Evolutionary conservation across 805 yeast species (phyloP).

Genomic region (Saccharomycopsis capsularis): DNA sequence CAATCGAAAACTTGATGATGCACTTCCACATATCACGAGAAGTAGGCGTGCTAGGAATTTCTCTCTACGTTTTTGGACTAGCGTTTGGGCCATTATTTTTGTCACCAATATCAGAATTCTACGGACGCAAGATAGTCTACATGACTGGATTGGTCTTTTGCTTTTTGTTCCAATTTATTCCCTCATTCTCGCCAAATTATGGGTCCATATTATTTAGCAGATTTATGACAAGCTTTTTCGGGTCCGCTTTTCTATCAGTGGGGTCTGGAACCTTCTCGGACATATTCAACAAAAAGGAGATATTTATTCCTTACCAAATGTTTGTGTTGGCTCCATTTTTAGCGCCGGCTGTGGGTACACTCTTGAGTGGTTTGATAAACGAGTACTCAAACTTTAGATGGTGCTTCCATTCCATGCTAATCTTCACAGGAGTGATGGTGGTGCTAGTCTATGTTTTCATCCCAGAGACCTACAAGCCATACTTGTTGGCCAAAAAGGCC

Average conservation of each 20-base stretch:
- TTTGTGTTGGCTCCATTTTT: conserved; percentile 44
- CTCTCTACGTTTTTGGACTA: conserved; percentile 58
- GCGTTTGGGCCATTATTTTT: conserved; percentile 62
- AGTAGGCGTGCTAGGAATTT: conserved; percentile 45
- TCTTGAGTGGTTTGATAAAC: conserved; percentile 51
- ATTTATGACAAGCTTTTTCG: conserved; percentile 19
- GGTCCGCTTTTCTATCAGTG: conserved; percentile 16
- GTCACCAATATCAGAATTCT: conserved; percentile 63
- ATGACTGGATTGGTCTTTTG: conserved; percentile 20
- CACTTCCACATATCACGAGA: conserved; percentile 44
- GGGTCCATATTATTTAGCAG: conserved; percentile 17
- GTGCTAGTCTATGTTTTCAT: conserved; percentile 38
- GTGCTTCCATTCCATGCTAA: conserved; percentile 52
- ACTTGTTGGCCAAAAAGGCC: conserved; percentile 43
- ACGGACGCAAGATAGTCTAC: conserved; percentile 49
- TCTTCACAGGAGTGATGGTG: conserved; percentile 45
- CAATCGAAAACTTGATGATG: conserved; percentile 42
- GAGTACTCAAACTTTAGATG: conserved; percentile 51
- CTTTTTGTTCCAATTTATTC: conserved; percentile 14
- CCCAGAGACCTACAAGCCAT: conserved; percentile 56
- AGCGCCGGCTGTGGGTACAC: conserved; percentile 58
- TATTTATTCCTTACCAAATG: conserved; percentile 51
- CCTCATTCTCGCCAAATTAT: conserved; percentile 16
- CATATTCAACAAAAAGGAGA: conserved; percentile 42
- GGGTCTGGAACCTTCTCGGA: conserved; percentile 37